Evolutionary conservation across 2,329 filamentous ascomycete genomes (phyloP).

Genomic region (Cercospora brassicicola): DNA sequence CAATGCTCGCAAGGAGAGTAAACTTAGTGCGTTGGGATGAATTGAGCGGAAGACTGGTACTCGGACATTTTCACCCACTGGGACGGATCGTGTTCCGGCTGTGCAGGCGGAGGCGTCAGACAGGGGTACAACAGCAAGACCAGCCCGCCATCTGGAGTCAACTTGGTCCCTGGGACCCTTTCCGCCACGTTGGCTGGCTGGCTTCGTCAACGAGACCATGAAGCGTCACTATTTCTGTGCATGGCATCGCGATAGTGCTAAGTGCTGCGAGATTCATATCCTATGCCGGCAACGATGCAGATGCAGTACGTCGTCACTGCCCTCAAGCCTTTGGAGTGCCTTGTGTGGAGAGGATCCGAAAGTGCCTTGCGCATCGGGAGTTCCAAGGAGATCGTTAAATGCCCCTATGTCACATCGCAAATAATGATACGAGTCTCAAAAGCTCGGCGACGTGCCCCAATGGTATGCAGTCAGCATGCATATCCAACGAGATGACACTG

Average conservation of each 20-base stretch:
- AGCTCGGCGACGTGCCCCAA: neutral
- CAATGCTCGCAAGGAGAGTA: neutral
- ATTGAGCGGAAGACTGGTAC: neutral
- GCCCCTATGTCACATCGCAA: neutral
- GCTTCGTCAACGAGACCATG: neutral
- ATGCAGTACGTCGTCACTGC: neutral
- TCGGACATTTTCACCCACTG: conserved; percentile 7
- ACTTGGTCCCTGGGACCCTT: conserved; percentile 2
- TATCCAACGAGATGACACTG: neutral
- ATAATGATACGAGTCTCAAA: neutral
- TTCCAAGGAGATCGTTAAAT: neutral
- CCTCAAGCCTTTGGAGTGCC: neutral
- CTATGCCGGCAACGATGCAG: neutral
- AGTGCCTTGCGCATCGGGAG: neutral
- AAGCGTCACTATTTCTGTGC: neutral
- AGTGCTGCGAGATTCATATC: neutral
- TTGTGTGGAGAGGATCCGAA: neutral
- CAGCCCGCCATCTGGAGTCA: neutral
- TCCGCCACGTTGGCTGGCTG: conserved; percentile 1
- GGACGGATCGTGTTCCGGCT: neutral
- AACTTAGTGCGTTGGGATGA: neutral
- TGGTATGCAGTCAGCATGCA: neutral
- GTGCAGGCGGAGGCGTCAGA: neutral
- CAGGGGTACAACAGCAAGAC: neutral
- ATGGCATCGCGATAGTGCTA: neutral